These are phyloP conservation scores for Botrytis squamosa DNA, from an alignment of 2,329 filamentous ascomycete genomes.

Conservation along the genomic window DNA sequence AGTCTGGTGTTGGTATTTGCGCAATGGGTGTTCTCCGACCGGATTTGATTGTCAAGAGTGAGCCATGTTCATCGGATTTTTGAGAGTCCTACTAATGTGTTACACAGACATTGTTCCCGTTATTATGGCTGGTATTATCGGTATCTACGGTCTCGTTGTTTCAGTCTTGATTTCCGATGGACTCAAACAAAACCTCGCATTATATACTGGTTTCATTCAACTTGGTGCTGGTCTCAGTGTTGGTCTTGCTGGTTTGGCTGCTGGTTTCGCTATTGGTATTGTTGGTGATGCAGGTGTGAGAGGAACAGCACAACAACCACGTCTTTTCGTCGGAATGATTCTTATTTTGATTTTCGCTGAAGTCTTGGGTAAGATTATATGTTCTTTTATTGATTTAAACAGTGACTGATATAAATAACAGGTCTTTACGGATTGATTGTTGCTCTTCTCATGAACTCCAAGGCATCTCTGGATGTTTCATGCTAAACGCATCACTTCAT, in stretches of 20 bases:
- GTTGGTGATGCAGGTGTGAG: conserved; percentile 87
- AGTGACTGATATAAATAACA: conserved; percentile 43
- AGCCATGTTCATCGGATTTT: conserved; percentile 40
- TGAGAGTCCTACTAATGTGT: conserved; percentile 25
- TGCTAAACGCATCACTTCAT: conserved; percentile 50
- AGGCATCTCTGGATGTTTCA: conserved; percentile 63
- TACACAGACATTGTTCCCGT: conserved; percentile 91
- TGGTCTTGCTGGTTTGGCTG: conserved; percentile 78
- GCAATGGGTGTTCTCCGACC: conserved; percentile 97
- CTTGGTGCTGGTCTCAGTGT: conserved; percentile 80
- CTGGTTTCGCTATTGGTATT: conserved; percentile 84
- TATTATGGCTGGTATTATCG: conserved; percentile 99
- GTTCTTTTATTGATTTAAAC: neutral
- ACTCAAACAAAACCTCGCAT: conserved; percentile 67
- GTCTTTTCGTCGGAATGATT: conserved; percentile 76
- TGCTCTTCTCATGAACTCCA: conserved; percentile 99
- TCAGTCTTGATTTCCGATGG: conserved; percentile 83
- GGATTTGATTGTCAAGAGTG: conserved; percentile 99
- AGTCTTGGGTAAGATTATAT: conserved; percentile 66
- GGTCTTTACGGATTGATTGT: conserved; percentile 99
- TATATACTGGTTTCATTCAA: conserved; percentile 84
- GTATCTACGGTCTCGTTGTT: conserved; percentile 93
- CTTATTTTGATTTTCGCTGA: conserved; percentile 83
- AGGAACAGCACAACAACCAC: conserved; percentile 70
- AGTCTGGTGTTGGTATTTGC: conserved; percentile 97